These are phyloP conservation scores for Fusarium secorum DNA, from an alignment of 2,329 filamentous ascomycete genomes.

Conservation along the genomic window DNA sequence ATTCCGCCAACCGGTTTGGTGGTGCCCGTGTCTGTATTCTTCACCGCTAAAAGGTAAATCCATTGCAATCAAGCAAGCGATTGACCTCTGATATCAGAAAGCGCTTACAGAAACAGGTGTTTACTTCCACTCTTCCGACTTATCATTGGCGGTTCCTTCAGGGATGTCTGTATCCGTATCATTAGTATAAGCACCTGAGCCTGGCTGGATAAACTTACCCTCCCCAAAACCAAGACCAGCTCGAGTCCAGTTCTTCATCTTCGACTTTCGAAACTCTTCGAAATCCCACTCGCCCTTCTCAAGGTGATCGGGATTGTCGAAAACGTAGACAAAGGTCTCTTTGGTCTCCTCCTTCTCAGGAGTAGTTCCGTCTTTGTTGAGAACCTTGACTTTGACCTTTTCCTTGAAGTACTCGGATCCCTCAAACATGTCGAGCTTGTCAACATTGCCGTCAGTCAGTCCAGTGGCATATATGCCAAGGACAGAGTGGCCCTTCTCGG, in stretches of 20 bases:
- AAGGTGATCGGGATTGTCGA: slow-evolving; percentile 58
- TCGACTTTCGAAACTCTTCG: slow-evolving; percentile 80
- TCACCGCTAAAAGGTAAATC: slow-evolving; percentile 29
- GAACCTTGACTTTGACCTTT: slow-evolving; percentile 61
- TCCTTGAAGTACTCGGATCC: slow-evolving; percentile 74
- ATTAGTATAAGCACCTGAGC: slow-evolving; percentile 8
- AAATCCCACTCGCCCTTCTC: slow-evolving; percentile 89
- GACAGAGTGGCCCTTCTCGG: slow-evolving; percentile 64
- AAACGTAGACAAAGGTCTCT: slow-evolving; percentile 72
- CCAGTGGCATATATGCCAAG: slow-evolving; percentile 81
- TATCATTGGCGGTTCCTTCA: slow-evolving; percentile 24
- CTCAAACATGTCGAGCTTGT: slow-evolving; percentile 82
- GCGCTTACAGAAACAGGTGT: slow-evolving; percentile 29
- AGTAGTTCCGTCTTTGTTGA: slow-evolving; percentile 51
- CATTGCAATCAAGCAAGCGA: slow-evolving; percentile 13
- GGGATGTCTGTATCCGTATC: slow-evolving; percentile 28
- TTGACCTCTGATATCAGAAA: slow-evolving; percentile 10
- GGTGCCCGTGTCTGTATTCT: slow-evolving; percentile 4
- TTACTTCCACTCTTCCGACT: slow-evolving; percentile 4
- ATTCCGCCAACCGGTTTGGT: neutral
- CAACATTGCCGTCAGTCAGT: slow-evolving; percentile 78
- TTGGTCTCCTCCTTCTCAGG: slow-evolving; percentile 56
- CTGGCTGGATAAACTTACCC: slow-evolving; percentile 40
- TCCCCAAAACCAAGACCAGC: slow-evolving; percentile 55
- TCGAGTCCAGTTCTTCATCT: slow-evolving; percentile 65